phyloP scores from a whole-genome alignment of 2,329 filamentous ascomycete species.

The Sporothrix curviconia region DNA sequence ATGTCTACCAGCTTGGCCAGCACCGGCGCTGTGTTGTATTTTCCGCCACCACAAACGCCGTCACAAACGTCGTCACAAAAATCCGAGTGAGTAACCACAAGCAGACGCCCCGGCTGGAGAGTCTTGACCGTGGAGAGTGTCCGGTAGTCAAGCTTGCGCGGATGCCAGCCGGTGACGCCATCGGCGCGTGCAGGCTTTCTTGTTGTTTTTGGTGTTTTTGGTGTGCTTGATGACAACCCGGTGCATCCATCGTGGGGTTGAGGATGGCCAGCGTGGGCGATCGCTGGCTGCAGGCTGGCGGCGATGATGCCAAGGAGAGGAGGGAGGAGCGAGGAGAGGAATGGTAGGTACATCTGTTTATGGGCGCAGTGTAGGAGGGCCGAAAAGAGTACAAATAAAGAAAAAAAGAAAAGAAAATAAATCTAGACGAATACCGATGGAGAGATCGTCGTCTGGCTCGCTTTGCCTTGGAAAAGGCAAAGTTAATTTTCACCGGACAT shows the following conservation, averaged over 20 bases:
- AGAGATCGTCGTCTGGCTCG: no score
- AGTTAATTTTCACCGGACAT: no score
- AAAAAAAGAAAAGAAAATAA: background rate
- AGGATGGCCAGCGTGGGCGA: background rate
- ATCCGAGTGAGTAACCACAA: slow-evolving; percentile 12
- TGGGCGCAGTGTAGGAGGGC: background rate
- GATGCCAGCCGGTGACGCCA: slow-evolving; percentile 11
- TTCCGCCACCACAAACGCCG: background rate
- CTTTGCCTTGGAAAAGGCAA: no score
- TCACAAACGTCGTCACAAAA: background rate
- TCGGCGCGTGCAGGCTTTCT: background rate
- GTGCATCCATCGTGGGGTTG: background rate
- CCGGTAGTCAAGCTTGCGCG: slow-evolving; percentile 11
- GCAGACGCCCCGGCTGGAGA: slow-evolving; percentile 16
- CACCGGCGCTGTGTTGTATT: background rate
- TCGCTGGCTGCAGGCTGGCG: background rate
- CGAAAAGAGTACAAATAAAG: background rate
- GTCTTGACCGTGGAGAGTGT: background rate
- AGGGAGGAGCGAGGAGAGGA: no score
- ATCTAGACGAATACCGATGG: background rate
- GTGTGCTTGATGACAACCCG: background rate
- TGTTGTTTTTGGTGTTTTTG: background rate
- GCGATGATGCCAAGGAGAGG: background rate
- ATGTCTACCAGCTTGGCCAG: slow-evolving; percentile 14
- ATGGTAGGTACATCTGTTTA: no score